Base-by-base conservation (phyloP, 495 filamentous ascomycete species). In the Geoglossum glabrum region DNA sequence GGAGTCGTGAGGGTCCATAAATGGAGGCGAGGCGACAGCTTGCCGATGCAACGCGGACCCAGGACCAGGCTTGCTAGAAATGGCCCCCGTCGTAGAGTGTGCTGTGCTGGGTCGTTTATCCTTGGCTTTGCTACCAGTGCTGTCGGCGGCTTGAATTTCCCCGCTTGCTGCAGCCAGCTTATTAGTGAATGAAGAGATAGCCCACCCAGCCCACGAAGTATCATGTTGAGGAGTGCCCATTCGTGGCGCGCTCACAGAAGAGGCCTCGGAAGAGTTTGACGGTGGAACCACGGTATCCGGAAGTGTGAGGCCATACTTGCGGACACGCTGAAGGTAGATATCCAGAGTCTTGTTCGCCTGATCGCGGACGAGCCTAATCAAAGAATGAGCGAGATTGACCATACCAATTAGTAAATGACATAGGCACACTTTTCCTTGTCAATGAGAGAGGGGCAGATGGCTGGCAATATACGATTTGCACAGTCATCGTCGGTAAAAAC, bases 151-250 rank as follows among this genome's bases (percentile, higher is more conserved):
- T 62, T 88, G 76, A 50, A 98, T 96, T 49, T 94, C 84, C 19
- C 92, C 92, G 28, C 81, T 83, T 1, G 87, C 86, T 2, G 86
- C 68, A 13, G 85, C 79, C 28, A 98, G 66, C 64, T 93, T 96
- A 68, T 95, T 95, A 4, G 92, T 95, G 69, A 98, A 96, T n/a
- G 87, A 94, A 1, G 92, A 95, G 49, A 98, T 95, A 0, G 92
- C 92, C 92, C 92, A 98, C 45, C 93, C 92, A 5, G 90, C 80
- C 93, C 90, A 96, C 26, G 81, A 78, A 15, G 81, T 79, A 57
- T 84, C 80, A 56, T 74, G 79, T 11, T 84, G 82, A 5, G 80
- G 76, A 1, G 86, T 92, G 58, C 82, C 83, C 72, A 93, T 90
- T 23, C 86, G 79, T 3, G 85, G 80, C 1, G 64, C 59, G 8